Evolutionary conservation across 2,329 filamentous ascomycete genomes (phyloP).

Genomic region (Talaromyces rugulosus): DNA sequence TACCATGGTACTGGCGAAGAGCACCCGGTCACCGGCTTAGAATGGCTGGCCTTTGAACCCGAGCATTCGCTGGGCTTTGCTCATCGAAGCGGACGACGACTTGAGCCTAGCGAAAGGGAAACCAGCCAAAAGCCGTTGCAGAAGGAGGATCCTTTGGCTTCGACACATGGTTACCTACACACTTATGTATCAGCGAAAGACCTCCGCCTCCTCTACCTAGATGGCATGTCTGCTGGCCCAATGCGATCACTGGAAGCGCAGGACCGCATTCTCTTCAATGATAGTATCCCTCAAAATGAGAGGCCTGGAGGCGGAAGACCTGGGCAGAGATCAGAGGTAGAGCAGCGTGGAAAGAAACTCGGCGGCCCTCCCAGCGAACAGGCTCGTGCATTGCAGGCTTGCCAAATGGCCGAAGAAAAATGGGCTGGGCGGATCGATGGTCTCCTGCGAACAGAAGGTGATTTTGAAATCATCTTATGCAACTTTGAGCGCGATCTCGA

Average conservation of each 20-base stretch:
- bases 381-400: conserved; percentile 49
- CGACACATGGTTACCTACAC: conserved; percentile 56
- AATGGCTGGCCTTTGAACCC: conserved; percentile 70
- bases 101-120: no score
- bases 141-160: conserved; percentile 3
- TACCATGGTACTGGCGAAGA: conserved; percentile 57
- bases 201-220: conserved; percentile 62
- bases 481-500: conserved; percentile 48
- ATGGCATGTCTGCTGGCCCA: conserved; percentile 65
- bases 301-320: neutral
- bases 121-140: neutral
- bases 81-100: conserved; percentile 12
- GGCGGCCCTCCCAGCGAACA: conserved; percentile 41
- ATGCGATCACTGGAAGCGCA: conserved; percentile 59
- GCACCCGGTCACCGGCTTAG: conserved; percentile 46
- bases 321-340: no score
- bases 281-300: conserved; percentile 7
- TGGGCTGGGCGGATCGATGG: conserved; percentile 55
- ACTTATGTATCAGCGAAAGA: conserved; percentile 56
- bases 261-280: conserved; percentile 54
- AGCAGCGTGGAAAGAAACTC: neutral
- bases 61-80: conserved; percentile 66
- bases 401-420: conserved; percentile 49
- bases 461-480: conserved; percentile 66
- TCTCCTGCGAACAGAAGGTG: conserved; percentile 62